Evolutionary conservation across 176 grass and related monocot genomes (phyloP), one percentile per base, ranked within the genome.

Genomic region (Luzula sylvatica): DNA sequence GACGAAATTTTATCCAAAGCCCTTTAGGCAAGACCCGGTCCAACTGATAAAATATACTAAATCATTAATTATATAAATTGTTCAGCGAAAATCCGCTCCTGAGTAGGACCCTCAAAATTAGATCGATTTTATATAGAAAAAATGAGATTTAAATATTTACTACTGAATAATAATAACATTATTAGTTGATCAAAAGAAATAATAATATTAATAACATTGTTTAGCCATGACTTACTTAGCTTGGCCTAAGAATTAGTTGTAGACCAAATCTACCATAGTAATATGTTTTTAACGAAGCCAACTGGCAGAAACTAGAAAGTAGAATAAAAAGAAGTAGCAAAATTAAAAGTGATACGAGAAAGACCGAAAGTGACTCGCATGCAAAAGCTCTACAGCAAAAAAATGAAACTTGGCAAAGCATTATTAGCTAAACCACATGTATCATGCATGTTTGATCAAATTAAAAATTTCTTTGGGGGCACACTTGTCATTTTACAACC

Each of bases 241-340:
- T 69, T 40, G 11, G n/a, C 13, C 38, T 49, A 12, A 16, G 50
- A 66, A 25, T 50, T 66, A 14, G 50, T 35, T 14, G 13, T 0
- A 66, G 28, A 47, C 18, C 12, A 5, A 23, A 42, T 39, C 13
- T 7, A 39, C 8, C 25, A 49, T 32, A 29, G 15, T 50, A 5
- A 27, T 15, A 22, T 32, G 3, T 38, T 32, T 22, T 20, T 13
- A 24, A 46, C 53, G 56, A 69, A 23, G 29, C 20, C 13, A 69
- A 24, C 11, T 26, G 55, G 38, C 19, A 25, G 32, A 68, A 56
- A 46, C 11, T 19, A 0, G 5, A 57, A 55, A 69, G 50, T 29
- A 41, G 8, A 69, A 55, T 18, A 39, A 39, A 53, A 54, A 16
- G 51, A 9, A 35, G 30, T 35, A 35, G 52, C 20, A 69, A 69